Percentiles rank a stretch among this genome's conserved stretches.
These are phyloP conservation scores for Didymella glomerata DNA, from an alignment of 2,329 filamentous ascomycete genomes.

Conservation along the genomic window DNA sequence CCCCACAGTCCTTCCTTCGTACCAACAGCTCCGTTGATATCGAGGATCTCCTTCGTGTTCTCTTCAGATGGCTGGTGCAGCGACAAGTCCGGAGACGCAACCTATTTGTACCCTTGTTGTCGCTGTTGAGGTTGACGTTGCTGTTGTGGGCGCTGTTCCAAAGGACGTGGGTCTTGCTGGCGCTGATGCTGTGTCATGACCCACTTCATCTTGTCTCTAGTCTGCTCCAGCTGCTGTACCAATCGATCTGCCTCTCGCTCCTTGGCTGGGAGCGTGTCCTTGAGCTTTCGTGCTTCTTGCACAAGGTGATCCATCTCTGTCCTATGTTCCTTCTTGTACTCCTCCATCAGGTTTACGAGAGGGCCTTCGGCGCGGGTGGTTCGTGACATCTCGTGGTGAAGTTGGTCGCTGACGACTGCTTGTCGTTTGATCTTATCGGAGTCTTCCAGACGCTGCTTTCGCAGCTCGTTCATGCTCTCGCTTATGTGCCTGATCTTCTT, in stretches of 20 bases:
- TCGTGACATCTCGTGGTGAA: constrained; percentile 72
- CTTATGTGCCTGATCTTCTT: constrained; percentile 62
- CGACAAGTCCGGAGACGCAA: constrained; percentile 2
- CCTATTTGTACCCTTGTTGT: constrained; percentile 19
- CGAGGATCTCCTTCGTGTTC: not conserved
- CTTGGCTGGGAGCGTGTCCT: constrained; percentile 61
- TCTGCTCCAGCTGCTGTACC: constrained; percentile 66
- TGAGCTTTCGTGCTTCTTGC: constrained; percentile 63
- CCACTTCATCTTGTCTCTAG: constrained; percentile 76
- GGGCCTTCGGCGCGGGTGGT: constrained; percentile 68
- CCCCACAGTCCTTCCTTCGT: constrained; percentile 1
- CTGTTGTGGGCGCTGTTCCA: constrained; percentile 37
- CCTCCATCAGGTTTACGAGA: constrained; percentile 67
- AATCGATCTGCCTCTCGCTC: constrained; percentile 69
- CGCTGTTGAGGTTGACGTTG: constrained; percentile 23
- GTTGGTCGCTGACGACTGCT: constrained; percentile 75
- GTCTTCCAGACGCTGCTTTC: constrained; percentile 40
- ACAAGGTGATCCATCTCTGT: constrained; percentile 68
- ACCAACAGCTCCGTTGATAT: not conserved
- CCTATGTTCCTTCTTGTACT: constrained; percentile 72
- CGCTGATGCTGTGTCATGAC: constrained; percentile 60
- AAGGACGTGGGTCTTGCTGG: constrained; percentile 37
- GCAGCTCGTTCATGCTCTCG: constrained; percentile 50
- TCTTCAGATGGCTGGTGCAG: constrained; percentile 4
- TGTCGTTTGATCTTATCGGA: constrained; percentile 59